A percentile compares a stretch with the other conserved stretches of the same genome.
Evolutionary conservation across 257 asterid species (phyloP).

Genomic region (Apocynum venetum): DNA sequence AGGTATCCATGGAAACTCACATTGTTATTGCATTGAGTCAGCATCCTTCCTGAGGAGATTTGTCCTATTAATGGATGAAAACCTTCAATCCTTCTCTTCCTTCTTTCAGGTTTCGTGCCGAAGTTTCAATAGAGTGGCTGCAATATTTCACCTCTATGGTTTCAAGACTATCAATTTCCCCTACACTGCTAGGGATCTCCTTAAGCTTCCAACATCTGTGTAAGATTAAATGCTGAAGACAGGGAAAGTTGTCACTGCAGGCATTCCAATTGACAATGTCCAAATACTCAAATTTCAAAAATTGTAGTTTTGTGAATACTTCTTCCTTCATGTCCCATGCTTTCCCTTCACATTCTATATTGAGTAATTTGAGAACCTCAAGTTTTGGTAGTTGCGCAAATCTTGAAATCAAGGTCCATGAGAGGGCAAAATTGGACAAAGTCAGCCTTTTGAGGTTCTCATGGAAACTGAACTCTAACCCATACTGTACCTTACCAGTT

Average conservation of each 20-base stretch:
- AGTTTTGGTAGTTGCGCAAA: background rate
- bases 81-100: background rate
- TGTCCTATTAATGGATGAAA: too few species aligned
- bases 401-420: background rate
- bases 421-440: background rate
- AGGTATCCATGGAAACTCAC: too few species aligned
- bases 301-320: background rate
- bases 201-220: background rate
- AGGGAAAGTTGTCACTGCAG: background rate
- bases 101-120: background rate
- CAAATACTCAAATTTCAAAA: background rate
- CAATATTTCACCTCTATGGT: too few species aligned
- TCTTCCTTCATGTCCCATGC: background rate
- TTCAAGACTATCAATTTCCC: background rate
- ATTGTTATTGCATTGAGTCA: too few species aligned
- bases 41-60: too few species aligned
- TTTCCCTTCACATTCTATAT: background rate
- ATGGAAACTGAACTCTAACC: background rate
- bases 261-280: background rate
- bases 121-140: background rate
- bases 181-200: background rate
- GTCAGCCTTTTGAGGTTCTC: background rate
- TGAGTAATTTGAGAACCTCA: slow-evolving; percentile 6
- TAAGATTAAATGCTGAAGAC: background rate
- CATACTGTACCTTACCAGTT: too few species aligned